These are phyloP conservation scores for Melanomma pulvis-pyrius DNA, from an alignment of 495 filamentous ascomycete genomes.

Conservation along the genomic window DNA sequence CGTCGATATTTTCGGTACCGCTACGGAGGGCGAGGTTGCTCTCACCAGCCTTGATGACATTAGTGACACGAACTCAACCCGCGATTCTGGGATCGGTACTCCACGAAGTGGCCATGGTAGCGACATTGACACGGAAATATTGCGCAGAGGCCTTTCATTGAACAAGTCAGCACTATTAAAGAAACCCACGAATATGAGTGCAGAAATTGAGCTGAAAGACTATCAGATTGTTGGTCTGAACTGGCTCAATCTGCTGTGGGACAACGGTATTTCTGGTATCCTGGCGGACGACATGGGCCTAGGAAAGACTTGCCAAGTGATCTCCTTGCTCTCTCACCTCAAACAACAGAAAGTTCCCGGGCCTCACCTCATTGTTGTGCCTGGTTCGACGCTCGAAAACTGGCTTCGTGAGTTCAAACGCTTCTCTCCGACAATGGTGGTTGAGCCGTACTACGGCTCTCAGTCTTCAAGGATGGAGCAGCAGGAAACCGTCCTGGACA, in stretches of 20 bases:
- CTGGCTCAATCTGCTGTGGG: constrained; percentile 82
- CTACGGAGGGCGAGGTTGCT: constrained; percentile 67
- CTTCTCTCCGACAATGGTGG: constrained; percentile 75
- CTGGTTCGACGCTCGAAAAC: constrained; percentile 90
- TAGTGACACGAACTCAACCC: constrained; percentile 38
- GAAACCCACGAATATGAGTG: constrained; percentile 74
- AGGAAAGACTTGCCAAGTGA: constrained; percentile 96
- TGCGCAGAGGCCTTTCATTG: constrained; percentile 41
- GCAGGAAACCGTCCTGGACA: constrained; percentile 64
- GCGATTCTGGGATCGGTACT: constrained; percentile 76
- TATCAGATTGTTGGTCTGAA: constrained; percentile 95
- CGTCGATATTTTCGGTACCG: constrained; percentile 68
- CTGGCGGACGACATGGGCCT: constrained; percentile 98
- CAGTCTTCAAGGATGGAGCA: constrained; percentile 66
- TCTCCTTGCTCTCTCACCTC: constrained; percentile 85
- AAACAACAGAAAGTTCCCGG: constrained; percentile 67
- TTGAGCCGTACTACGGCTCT: constrained; percentile 79
- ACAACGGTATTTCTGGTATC: constrained; percentile 78
- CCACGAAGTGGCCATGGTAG: constrained; percentile 57
- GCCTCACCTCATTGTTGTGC: constrained; percentile 87
- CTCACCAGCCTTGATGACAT: constrained; percentile 60
- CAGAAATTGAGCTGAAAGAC: constrained; percentile 75
- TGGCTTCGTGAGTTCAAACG: constrained; percentile 89
- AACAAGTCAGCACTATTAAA: constrained; percentile 53
- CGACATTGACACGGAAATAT: constrained; percentile 56